Evolutionary conservation across 768 basidiomycete species (phyloP).

Genomic region (Hirschioporus abietinus): DNA sequence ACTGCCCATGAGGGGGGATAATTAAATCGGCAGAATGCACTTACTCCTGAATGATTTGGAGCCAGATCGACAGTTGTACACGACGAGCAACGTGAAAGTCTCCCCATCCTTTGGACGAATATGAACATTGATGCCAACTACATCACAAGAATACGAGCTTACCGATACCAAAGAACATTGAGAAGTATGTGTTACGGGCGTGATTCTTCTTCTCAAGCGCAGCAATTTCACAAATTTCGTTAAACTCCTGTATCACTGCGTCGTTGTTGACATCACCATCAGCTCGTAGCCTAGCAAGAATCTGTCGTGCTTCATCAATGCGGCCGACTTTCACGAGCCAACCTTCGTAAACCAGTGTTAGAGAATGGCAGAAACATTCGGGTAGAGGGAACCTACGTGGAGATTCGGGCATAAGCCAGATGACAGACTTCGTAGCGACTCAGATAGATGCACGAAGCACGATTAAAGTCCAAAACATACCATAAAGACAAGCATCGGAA

Average conservation of each 20-base stretch:
- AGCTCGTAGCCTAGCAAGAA: slow-evolving; percentile 29
- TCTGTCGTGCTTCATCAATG: slow-evolving; percentile 29
- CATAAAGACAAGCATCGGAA: slow-evolving; percentile 36
- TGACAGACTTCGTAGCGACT: slow-evolving; percentile 11
- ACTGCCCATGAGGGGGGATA: neutral
- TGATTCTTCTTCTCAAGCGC: slow-evolving; percentile 35
- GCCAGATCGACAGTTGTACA: slow-evolving; percentile 38
- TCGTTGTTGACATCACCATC: slow-evolving; percentile 17
- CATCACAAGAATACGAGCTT: slow-evolving; percentile 1
- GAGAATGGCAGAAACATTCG: neutral
- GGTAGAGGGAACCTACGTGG: slow-evolving; percentile 13
- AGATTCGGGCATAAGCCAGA: slow-evolving; percentile 29
- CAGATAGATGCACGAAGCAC: slow-evolving; percentile 9
- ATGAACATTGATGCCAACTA: neutral
- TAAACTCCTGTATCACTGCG: slow-evolving; percentile 27
- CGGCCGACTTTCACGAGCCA: slow-evolving; percentile 38
- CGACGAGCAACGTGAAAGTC: slow-evolving; percentile 36
- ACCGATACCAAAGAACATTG: slow-evolving; percentile 39
- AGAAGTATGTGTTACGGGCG: slow-evolving; percentile 36
- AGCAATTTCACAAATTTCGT: slow-evolving; percentile 34
- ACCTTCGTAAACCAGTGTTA: slow-evolving; percentile 18
- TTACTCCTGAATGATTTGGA: slow-evolving; percentile 41
- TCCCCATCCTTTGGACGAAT: slow-evolving; percentile 23
- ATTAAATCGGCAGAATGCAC: slow-evolving; percentile 10
- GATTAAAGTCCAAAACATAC: slow-evolving; percentile 15